Conservation (phyloP, 2,329 filamentous ascomycete genomes). For the Xylariaceae sp. region DNA sequence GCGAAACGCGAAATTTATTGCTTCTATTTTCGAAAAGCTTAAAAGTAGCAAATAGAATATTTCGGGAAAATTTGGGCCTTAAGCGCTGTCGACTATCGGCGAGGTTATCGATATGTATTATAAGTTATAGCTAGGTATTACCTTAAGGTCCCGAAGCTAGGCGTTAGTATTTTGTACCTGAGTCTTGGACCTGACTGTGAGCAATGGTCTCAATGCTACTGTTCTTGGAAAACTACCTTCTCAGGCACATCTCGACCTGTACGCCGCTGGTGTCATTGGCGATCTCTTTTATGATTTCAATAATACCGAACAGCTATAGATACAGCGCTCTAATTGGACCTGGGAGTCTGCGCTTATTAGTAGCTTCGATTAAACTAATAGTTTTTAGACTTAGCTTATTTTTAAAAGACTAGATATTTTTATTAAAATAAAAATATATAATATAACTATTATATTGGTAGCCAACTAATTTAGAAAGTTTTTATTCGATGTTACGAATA, state of each 20-base stretch:
- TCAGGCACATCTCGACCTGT: constrained; percentile 57
- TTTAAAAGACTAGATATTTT: constrained; percentile 63
- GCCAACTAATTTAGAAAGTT: constrained; percentile 63
- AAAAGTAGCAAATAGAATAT: too few relatives aligned
- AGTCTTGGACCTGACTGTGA: too few relatives aligned
- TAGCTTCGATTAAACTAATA: constrained; percentile 33
- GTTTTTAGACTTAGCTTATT: constrained; percentile 48
- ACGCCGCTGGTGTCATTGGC: constrained; percentile 48
- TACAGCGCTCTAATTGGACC: constrained; percentile 57
- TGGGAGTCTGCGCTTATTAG: constrained; percentile 47
- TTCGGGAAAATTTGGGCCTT: too few relatives aligned
- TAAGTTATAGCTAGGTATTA: too few relatives aligned
- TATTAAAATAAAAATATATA: constrained; percentile 52
- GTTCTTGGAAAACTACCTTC: constrained; percentile 54
- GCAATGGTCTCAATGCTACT: constrained; percentile 39
- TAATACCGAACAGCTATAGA: constrained; percentile 58
- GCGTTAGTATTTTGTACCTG: too few relatives aligned
- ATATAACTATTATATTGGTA: constrained; percentile 49
- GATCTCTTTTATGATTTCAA: constrained; percentile 52
- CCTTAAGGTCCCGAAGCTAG: too few relatives aligned
- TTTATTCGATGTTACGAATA: constrained; percentile 51
- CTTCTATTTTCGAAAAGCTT: too few relatives aligned
- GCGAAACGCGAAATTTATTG: too few relatives aligned
- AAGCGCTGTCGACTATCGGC: too few relatives aligned
- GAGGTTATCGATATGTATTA: too few relatives aligned